These are phyloP conservation scores for Macrophomina tecta DNA, from an alignment of 2,329 filamentous ascomycete genomes.

Conservation along the genomic window DNA sequence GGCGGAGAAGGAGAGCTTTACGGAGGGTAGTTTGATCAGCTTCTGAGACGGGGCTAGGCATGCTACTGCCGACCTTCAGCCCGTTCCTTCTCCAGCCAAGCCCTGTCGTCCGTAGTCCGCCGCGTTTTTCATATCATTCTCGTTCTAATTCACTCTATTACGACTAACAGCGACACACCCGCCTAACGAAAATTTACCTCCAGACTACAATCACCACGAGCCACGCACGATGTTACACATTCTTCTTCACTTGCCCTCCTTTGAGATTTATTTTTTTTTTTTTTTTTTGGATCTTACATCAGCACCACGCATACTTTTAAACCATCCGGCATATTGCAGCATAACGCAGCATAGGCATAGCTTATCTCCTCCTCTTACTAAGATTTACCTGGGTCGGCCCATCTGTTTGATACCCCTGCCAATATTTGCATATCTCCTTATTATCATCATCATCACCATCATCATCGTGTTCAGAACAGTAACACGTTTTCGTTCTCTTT, in stretches of 20 bases:
- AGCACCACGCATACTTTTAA: not conserved
- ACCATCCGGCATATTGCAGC: constrained; percentile 9
- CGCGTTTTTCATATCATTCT: not conserved
- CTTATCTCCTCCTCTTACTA: not conserved
- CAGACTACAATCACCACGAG: not conserved
- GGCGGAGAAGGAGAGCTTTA: constrained; percentile 8
- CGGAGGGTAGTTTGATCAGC: constrained; percentile 20
- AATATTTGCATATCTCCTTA: not conserved
- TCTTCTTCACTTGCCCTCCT: not conserved
- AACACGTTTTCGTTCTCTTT: constrained; percentile 13
- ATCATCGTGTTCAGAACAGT: not conserved
- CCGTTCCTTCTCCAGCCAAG: not conserved
- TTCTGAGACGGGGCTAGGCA: constrained; percentile 10
- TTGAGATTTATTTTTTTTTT: not conserved
- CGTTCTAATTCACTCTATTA: constrained; percentile 2
- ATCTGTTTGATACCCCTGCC: constrained; percentile 27
- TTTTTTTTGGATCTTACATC: not conserved
- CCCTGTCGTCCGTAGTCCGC: not conserved
- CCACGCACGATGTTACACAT: constrained; percentile 2
- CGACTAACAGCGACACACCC: not conserved
- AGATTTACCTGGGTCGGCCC: constrained; percentile 23
- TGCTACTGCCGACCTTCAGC: not conserved
- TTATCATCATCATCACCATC: not conserved
- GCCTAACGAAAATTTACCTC: not conserved
- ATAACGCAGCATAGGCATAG: constrained; percentile 7